A percentile compares a stretch with the other conserved stretches of the same genome.
These are phyloP conservation scores for Aspergillus pseudoviridinutans DNA, from an alignment of 2,329 filamentous ascomycete genomes.

Conservation along the genomic window DNA sequence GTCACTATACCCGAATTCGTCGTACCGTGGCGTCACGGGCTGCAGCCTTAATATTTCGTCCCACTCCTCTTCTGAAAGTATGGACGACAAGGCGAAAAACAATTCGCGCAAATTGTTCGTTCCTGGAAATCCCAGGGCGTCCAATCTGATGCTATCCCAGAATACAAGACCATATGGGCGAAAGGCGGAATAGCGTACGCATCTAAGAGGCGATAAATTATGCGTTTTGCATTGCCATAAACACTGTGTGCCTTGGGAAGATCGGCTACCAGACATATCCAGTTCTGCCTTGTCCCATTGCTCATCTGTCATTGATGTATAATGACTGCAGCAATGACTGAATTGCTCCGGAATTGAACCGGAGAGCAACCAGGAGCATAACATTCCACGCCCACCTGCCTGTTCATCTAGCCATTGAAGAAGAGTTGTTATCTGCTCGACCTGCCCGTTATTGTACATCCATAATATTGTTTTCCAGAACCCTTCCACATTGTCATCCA, in stretches of 20 bases:
- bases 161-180: neutral
- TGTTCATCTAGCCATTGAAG: conserved; percentile 3
- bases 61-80: conserved; percentile 5
- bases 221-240: neutral
- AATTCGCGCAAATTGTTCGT: neutral
- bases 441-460: neutral
- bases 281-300: neutral
- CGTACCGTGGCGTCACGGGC: neutral
- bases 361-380: conserved; percentile 3
- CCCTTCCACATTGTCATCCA: neutral
- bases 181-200: neutral
- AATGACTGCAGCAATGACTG: neutral
- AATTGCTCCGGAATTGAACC: neutral
- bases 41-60: conserved; percentile 1
- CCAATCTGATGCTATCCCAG: neutral
- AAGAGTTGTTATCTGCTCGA: conserved; percentile 4
- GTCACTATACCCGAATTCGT: no score
- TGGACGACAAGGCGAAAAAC: conserved; percentile 6
- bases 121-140: neutral
- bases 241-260: neutral
- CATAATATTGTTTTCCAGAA: conserved; percentile 3
- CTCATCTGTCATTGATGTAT: neutral
- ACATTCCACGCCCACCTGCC: neutral
- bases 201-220: neutral
- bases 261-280: no score